Evolutionary conservation across 31 red algal genomes (phyloP).

Genomic region (Asparagopsis taxiformis): DNA sequence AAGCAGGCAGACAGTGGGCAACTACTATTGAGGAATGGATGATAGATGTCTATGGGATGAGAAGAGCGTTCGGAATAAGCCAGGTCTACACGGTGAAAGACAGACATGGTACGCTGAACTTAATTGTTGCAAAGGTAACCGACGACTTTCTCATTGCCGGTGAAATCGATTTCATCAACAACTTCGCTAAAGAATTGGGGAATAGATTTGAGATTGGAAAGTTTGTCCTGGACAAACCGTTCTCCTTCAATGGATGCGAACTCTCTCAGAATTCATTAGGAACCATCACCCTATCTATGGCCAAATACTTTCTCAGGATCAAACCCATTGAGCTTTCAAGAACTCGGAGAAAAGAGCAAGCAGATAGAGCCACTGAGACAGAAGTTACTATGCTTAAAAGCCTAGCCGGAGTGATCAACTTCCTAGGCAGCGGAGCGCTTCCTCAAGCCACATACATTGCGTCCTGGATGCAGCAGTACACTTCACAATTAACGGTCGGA

Average conservation of each 20-base stretch:
- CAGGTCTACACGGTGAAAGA: constrained; percentile 6
- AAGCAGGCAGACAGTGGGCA: constrained; percentile 22
- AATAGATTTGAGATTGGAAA: constrained; percentile 12
- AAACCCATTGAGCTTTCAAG: constrained; percentile 7
- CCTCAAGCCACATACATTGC: neutral
- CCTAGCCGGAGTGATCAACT: neutral
- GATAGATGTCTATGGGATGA: neutral
- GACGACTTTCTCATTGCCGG: constrained; percentile 19
- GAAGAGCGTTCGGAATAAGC: constrained; percentile 4
- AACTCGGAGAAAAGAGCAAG: neutral
- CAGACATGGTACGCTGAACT: neutral
- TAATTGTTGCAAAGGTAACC: constrained; percentile 20
- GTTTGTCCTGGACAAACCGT: neutral
- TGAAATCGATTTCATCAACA: neutral
- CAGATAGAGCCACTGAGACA: neutral
- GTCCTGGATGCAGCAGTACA: neutral
- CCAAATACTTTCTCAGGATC: constrained; percentile 2
- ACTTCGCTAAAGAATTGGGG: neutral
- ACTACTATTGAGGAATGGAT: constrained; percentile 23
- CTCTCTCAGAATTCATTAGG: neutral
- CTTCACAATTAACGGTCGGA: neutral
- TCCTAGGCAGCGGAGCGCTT: neutral
- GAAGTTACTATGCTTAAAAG: neutral
- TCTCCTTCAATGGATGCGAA: constrained; percentile 13
- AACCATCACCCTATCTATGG: constrained; percentile 11